Evolutionary conservation across 768 basidiomycete species (phyloP).

Genomic region (Rhodotorula paludigena): DNA sequence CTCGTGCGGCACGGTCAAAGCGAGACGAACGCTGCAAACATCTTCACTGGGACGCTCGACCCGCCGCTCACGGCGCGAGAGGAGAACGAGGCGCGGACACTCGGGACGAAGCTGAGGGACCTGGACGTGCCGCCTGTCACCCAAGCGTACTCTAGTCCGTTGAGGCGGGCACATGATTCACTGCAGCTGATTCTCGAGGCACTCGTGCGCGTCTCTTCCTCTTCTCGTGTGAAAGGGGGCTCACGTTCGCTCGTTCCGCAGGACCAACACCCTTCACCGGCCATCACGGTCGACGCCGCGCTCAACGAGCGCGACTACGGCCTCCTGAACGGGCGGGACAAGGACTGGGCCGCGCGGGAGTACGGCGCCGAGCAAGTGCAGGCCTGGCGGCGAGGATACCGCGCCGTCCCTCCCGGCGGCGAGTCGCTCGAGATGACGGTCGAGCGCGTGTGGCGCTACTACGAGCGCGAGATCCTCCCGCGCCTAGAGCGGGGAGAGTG

Average conservation of each 20-base stretch:
- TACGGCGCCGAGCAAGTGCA: constrained; percentile 14
- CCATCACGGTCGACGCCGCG: not conserved
- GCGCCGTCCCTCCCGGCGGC: constrained; percentile 10
- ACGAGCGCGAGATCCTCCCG: not conserved
- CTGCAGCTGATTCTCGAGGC: constrained; percentile 7
- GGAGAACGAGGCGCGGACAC: not conserved
- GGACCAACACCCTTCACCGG: not conserved
- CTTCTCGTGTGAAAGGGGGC: no score
- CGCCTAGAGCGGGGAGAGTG: not conserved
- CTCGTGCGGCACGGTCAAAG: constrained; percentile 11
- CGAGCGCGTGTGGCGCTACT: constrained; percentile 11
- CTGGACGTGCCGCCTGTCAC: not conserved
- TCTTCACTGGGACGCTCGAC: constrained; percentile 27
- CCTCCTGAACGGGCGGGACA: constrained; percentile 14
- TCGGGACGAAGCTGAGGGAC: not conserved
- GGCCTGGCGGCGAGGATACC: constrained; percentile 14
- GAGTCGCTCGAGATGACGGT: constrained; percentile 14
- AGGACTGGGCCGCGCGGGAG: not conserved
- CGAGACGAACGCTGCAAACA: constrained; percentile 17
- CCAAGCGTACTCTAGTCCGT: constrained; percentile 15
- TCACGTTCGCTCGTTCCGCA: no score
- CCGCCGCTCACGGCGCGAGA: constrained; percentile 13
- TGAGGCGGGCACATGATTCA: not conserved
- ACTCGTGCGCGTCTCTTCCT: no score
- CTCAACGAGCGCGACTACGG: constrained; percentile 27